phyloP scores from a whole-genome alignment of 73 alveolate genomes.

The Halteria grandinella region DNA sequence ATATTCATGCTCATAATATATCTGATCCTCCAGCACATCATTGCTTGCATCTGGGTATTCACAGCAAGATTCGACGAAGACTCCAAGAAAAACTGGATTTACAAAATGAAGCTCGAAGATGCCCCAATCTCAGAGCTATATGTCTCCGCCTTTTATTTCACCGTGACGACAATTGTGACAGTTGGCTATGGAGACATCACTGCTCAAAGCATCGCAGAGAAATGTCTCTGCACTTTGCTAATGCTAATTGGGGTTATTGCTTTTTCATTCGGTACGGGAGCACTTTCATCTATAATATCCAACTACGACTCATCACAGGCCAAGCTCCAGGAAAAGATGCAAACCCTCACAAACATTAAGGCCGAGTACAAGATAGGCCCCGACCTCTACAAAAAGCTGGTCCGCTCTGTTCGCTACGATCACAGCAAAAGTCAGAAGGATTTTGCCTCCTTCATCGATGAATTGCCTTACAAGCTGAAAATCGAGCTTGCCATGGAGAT shows the following conservation, averaged over 20 bases:
- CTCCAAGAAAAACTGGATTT: constrained; percentile 84
- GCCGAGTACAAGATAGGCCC: constrained; percentile 12
- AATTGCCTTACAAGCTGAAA: background rate
- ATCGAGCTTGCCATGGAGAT: background rate
- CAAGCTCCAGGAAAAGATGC: constrained; percentile 33
- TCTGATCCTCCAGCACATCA: constrained; percentile 62
- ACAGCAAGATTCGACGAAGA: constrained; percentile 80
- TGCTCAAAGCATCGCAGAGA: constrained; percentile 61
- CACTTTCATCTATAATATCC: constrained; percentile 7
- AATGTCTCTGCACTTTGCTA: constrained; percentile 20
- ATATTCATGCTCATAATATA: constrained; percentile 56
- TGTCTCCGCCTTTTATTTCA: constrained; percentile 81
- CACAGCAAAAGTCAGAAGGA: constrained; percentile 27
- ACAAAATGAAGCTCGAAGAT: constrained; percentile 49
- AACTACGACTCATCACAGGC: constrained; percentile 23
- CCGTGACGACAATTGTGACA: constrained; percentile 85
- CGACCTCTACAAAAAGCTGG: constrained; percentile 6
- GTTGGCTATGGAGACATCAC: constrained; percentile 95
- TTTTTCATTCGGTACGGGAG: constrained; percentile 42
- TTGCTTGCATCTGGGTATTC: constrained; percentile 75
- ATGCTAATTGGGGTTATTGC: constrained; percentile 46
- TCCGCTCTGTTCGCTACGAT: constrained; percentile 4
- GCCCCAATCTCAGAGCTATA: constrained; percentile 61
- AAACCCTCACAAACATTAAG: constrained; percentile 3
- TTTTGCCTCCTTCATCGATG: background rate